phyloP scores from a whole-genome alignment of 768 basidiomycete genomes.

The Termitomyces heimii region DNA sequence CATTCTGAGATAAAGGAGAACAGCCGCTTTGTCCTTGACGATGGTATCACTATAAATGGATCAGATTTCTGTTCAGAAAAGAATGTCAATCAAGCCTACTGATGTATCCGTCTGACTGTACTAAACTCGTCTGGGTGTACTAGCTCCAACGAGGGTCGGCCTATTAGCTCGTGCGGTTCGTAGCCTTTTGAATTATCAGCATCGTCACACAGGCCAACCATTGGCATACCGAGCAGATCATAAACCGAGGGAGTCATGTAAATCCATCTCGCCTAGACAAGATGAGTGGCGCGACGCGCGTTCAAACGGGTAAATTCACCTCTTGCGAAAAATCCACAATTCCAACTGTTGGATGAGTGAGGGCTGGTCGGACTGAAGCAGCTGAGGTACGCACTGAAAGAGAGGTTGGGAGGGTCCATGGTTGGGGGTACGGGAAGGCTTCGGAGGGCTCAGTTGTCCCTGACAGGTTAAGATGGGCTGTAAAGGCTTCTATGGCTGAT shows the following conservation, averaged over 20 bases:
- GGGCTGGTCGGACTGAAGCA: conserved; percentile 5
- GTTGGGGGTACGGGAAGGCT: conserved; percentile 11
- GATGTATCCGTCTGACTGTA: conserved; percentile 62
- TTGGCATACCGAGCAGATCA: conserved; percentile 51
- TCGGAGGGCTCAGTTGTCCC: conserved; percentile 5
- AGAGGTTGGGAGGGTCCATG: conserved; percentile 61
- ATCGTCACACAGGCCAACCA: not conserved
- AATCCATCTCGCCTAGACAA: conserved; percentile 55
- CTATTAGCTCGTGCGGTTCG: conserved; percentile 68
- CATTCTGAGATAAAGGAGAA: conserved; percentile 71
- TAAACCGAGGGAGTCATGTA: conserved; percentile 62
- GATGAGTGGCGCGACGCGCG: conserved; percentile 10
- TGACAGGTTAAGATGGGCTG: conserved; percentile 11
- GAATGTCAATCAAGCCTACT: conserved; percentile 34
- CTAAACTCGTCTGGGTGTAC: conserved; percentile 78
- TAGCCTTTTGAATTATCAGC: conserved; percentile 40
- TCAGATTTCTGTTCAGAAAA: not conserved
- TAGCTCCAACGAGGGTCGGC: conserved; percentile 63
- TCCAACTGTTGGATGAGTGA: conserved; percentile 41
- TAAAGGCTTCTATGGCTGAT: conserved; percentile 13
- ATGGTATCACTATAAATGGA: conserved; percentile 58
- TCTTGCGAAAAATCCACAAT: conserved; percentile 79
- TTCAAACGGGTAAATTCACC: conserved; percentile 27
- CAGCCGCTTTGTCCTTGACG: conserved; percentile 72
- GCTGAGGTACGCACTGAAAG: conserved; percentile 58